Base-by-base conservation (phyloP, 805 yeast species). In the Cyberlindnera mycetangii region DNA sequence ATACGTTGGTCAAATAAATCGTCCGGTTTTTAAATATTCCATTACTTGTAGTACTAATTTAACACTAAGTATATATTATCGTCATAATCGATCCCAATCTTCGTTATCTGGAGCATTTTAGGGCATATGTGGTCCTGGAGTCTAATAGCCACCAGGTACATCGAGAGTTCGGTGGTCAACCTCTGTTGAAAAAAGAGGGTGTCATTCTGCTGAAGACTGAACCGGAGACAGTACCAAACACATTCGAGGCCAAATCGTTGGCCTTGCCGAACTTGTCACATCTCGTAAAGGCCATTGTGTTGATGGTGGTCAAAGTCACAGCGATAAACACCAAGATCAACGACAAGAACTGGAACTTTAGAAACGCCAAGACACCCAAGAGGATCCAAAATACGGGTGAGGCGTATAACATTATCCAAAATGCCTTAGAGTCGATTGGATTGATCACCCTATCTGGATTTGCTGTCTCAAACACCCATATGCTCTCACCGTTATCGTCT, bases 191-290 rank as follows among this genome's bases (percentile, higher is more conserved):
- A 46, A 57, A 54, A 5, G 59, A 50, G 6, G 61, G 60, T 47
- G 75, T 78, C 22, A 81, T 55, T 50, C 80, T 74, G 16, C 69
- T 60, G 22, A 80, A 60, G 14, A 76, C 35, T 9, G 66, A 64
- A 28, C 75, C 71, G 1, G 81, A 66, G 20, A 83, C 74, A 32
- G 71, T 68, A 5, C 83, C 76, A 53, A 83, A 69, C 9, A 85
- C 59, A 53, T 72, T 75, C 20, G 71, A 67, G 5, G 90, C 88
- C 41, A 85, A 60, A 42, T 69, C 73, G 60, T 84, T 84, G 21
- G 95, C 96, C 60, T 81, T 85, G 39, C 95, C 88, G 66, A 90
- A 92, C 67, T 86, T 88, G 62, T 90, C 97, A 65, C 97, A 89
- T 56, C 87, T 77, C 20, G 95, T 86, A 66, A 87, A 92, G 0